Percentiles rank a stretch among this genome's conserved stretches.
These are phyloP conservation scores for Rhizodiscina lignyota DNA, from an alignment of 495 filamentous ascomycete genomes.

Conservation along the genomic window DNA sequence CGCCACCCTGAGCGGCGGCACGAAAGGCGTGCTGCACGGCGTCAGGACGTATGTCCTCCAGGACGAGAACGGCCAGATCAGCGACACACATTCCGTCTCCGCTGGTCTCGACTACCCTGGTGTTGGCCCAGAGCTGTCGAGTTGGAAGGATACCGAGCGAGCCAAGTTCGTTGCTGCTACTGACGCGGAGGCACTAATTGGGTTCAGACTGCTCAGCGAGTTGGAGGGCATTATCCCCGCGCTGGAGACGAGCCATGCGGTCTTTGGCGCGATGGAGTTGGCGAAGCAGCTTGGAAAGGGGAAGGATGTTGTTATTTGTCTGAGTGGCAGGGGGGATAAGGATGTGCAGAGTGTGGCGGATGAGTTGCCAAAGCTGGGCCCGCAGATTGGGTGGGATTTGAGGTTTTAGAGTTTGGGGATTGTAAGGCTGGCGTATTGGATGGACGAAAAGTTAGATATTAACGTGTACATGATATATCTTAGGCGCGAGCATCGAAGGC, in stretches of 20 bases:
- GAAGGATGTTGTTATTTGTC: conserved; percentile 83
- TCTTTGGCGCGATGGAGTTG: conserved; percentile 74
- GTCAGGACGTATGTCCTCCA: conserved; percentile 93
- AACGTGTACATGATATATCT: no score
- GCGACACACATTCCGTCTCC: conserved; percentile 90
- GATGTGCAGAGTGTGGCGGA: conserved; percentile 97
- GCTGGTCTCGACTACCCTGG: conserved; percentile 95
- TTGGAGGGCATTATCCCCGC: conserved; percentile 94
- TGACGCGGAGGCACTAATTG: conserved; percentile 79
- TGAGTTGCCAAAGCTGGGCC: conserved; percentile 74
- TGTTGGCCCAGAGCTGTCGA: conserved; percentile 79
- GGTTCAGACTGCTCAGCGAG: conserved; percentile 70
- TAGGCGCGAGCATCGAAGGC: no score
- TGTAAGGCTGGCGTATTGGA: background rate
- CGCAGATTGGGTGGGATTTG: conserved; percentile 91
- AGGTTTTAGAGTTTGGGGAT: conserved; percentile 29
- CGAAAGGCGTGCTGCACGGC: conserved; percentile 87
- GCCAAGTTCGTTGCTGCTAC: conserved; percentile 85
- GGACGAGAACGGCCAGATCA: conserved; percentile 80
- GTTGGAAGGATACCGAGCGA: conserved; percentile 78
- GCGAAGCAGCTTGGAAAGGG: conserved; percentile 84
- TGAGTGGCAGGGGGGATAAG: conserved; percentile 89
- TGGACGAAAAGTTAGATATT: no score
- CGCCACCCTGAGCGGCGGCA: conserved; percentile 73
- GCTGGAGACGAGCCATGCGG: conserved; percentile 82